These are phyloP conservation scores for Catunica adiposa DNA, from an alignment of 2,329 filamentous ascomycete genomes.

Conservation along the genomic window DNA sequence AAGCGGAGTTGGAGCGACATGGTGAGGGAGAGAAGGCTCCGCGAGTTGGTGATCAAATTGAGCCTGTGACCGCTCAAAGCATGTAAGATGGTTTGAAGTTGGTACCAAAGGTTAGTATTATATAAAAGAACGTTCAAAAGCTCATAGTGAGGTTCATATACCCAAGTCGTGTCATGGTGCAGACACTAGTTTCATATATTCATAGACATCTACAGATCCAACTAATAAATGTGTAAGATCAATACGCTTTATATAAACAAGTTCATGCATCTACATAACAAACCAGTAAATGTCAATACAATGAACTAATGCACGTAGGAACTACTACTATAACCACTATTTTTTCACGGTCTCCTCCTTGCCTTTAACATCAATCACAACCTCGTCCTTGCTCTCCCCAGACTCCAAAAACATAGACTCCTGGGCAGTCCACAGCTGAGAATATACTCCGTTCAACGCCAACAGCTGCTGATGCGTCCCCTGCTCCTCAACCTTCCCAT, in stretches of 20 bases:
- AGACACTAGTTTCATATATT: too few species aligned
- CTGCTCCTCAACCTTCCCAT: constrained; percentile 70
- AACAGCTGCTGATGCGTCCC: constrained; percentile 78
- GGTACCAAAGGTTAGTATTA: not conserved
- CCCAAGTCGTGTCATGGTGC: too few species aligned
- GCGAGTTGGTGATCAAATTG: not conserved
- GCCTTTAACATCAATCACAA: not conserved
- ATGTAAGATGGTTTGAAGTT: not conserved
- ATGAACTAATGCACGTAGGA: too few species aligned
- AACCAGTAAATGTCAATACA: too few species aligned
- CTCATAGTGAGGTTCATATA: not conserved
- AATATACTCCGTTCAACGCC: constrained; percentile 63
- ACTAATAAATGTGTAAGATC: not conserved
- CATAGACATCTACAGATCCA: too few species aligned
- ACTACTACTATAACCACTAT: not conserved
- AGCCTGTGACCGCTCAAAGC: not conserved
- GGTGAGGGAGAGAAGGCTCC: not conserved
- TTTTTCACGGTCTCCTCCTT: constrained; percentile 8
- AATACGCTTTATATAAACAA: not conserved
- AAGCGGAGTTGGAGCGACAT: not conserved
- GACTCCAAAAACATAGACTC: constrained; percentile 34
- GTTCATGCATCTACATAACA: not conserved
- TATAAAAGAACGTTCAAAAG: not conserved
- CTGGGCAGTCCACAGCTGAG: constrained; percentile 73
- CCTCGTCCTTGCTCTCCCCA: not conserved